Conservation (phyloP, 768 basidiomycete genomes). For the Russula earlei region DNA sequence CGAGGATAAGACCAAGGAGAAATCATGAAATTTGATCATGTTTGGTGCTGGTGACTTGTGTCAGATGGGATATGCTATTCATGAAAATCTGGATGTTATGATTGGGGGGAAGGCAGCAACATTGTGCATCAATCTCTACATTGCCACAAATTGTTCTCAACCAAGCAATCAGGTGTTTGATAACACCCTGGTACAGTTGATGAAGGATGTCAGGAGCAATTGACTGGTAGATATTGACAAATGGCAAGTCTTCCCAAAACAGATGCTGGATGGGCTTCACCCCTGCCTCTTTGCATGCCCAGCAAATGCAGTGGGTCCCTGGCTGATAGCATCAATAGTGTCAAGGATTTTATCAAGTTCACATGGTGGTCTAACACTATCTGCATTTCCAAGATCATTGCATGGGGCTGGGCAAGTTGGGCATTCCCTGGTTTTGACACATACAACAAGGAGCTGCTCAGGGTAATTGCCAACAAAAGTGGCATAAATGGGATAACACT, state of each 20-base stretch:
- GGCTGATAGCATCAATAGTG: too few relatives aligned
- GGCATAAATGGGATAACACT: neutral
- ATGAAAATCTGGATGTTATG: slow-evolving; percentile 29
- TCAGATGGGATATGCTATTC: slow-evolving; percentile 30
- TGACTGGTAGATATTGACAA: neutral
- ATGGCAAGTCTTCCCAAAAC: neutral
- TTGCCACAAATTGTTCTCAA: slow-evolving; percentile 21
- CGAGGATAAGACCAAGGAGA: neutral
- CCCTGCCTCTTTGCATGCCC: too few relatives aligned
- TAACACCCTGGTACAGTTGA: slow-evolving; percentile 21
- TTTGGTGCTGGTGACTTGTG: slow-evolving; percentile 29
- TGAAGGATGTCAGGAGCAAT: neutral
- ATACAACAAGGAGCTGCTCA: neutral
- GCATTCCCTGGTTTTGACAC: too few relatives aligned
- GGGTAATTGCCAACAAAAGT: neutral
- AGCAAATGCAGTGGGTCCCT: too few relatives aligned
- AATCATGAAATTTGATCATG: slow-evolving; percentile 26
- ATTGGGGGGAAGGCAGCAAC: slow-evolving; percentile 28
- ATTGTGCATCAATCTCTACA: slow-evolving; percentile 31
- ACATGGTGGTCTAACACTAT: too few relatives aligned
- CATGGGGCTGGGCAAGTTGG: too few relatives aligned
- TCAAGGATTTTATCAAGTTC: neutral
- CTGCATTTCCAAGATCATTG: too few relatives aligned
- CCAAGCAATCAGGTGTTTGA: slow-evolving; percentile 27
- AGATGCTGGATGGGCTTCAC: neutral